Evolutionary conservation across 1,284 basidiomycete species (phyloP), one percentile per base, ranked within the genome.

Genomic region (Tremellales sp.): DNA sequence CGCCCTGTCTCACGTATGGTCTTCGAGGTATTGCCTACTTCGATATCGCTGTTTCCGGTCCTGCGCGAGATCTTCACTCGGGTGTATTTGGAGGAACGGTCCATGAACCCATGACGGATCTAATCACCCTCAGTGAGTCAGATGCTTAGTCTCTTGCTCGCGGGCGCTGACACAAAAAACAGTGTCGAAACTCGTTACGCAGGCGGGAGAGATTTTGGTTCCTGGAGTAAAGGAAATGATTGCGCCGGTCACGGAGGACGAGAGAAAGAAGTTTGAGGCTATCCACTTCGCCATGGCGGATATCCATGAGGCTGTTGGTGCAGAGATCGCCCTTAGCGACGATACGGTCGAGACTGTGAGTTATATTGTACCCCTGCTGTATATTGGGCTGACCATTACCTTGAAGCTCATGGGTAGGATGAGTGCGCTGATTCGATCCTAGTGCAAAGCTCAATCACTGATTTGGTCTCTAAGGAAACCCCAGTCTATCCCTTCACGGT

Each of bases 211-310:
- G 48, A 97, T 98, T 61, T 79, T 94, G 45, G 77, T 98, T 41
- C 91, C 92, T 1, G 94, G 93, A 13, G 81, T 97, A 52, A 85
- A 91, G 54, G 89, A 93, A 43, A 84, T 93, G 73, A 89, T 97
- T 3, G 77, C 81, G 0, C 78, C 80, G 3, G 77, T 94, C 3
- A 84, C 83, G 24, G 81, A 81, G 1, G 82, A 87, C 43, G 94
- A 98, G 74, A 65, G 66, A 80, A 81, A 57, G 71, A 78, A 64
- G 72, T 93, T 90, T 68, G 79, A 84, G 48, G 76, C 75, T 18
- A 81, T 92, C 51, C 86, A 92, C 67, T 92, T 90, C 54, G 47
- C 64, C 39, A 66, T 76, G 42, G 43, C 56, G 44, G 92, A 97
- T 68, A 80, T 97, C 48, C 83, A 93, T 66, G 76, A 79, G 43